These are phyloP conservation scores for Salix viminalis DNA, from an alignment of 345 rosid species.

Conservation along the genomic window DNA sequence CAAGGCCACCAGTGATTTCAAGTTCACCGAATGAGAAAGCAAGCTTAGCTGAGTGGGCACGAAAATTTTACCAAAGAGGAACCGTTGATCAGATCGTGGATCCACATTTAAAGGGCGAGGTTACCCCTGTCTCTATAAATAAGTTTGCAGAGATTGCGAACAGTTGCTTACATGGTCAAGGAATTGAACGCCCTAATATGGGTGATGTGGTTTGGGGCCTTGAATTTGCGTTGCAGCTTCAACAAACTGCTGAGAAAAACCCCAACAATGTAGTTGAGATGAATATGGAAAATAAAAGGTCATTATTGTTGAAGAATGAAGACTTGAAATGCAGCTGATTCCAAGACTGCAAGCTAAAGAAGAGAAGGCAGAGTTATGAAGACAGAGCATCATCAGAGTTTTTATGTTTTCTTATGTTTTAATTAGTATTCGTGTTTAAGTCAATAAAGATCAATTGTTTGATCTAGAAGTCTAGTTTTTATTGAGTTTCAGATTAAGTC, in stretches of 20 bases:
- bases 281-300: neutral
- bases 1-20: constrained; percentile 33
- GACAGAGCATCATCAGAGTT: no score
- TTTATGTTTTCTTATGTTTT: no score
- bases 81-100: constrained; percentile 39
- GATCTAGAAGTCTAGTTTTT: no score
- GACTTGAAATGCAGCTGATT: no score
- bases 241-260: constrained; percentile 12
- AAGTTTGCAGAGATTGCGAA: constrained; percentile 42
- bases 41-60: constrained; percentile 41
- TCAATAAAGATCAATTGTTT: no score
- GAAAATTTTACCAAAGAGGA: constrained; percentile 24
- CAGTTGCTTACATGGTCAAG: constrained; percentile 32
- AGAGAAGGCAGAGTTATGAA: no score
- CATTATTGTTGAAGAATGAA: no score
- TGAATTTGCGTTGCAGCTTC: constrained; percentile 26
- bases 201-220: constrained; percentile 21
- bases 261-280: neutral
- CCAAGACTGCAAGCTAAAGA: no score
- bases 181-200: constrained; percentile 21
- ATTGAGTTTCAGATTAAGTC: no score
- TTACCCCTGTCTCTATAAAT: constrained; percentile 30
- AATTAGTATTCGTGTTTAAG: no score
- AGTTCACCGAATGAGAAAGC: constrained; percentile 22
- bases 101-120: constrained; percentile 26